Percentiles rank a stretch among this genome's conserved stretches.
phyloP scores from a whole-genome alignment of 495 filamentous ascomycete genomes.

The Penicillium waksmanii region DNA sequence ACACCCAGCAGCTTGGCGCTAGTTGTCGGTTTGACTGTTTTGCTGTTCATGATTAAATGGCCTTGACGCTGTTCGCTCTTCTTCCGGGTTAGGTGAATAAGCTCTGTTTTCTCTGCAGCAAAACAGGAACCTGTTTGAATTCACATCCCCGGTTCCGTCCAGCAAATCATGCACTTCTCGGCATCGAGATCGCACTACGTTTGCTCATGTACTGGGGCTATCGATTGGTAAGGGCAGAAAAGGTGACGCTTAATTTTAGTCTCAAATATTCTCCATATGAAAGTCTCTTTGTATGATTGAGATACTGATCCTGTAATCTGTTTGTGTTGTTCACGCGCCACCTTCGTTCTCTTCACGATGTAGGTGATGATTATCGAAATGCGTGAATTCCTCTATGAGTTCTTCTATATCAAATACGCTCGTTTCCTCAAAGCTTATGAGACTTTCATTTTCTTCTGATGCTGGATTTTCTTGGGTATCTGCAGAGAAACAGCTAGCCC shows the following conservation, averaged over 20 bases:
- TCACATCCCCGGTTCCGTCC: no score
- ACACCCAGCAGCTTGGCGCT: no score
- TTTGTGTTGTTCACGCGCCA: background rate
- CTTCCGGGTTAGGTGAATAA: no score
- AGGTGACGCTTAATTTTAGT: background rate
- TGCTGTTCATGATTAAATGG: no score
- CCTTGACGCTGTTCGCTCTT: no score
- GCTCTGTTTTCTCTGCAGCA: no score
- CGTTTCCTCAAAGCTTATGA: background rate
- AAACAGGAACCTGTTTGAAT: no score
- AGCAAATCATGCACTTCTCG: background rate
- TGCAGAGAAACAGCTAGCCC: background rate
- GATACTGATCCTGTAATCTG: background rate
- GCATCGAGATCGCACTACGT: background rate
- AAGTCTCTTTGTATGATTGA: background rate
- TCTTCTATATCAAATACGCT: constrained; percentile 1
- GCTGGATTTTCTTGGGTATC: background rate
- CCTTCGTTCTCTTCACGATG: background rate
- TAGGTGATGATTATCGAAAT: background rate
- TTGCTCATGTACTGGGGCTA: background rate
- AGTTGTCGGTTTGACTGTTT: no score
- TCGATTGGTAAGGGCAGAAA: background rate
- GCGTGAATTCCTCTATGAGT: constrained; percentile 3
- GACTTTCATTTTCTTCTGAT: background rate
- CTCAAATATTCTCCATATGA: background rate